These are phyloP conservation scores for Monilinia polystroma DNA, from an alignment of 2,329 filamentous ascomycete genomes.

Conservation along the genomic window DNA sequence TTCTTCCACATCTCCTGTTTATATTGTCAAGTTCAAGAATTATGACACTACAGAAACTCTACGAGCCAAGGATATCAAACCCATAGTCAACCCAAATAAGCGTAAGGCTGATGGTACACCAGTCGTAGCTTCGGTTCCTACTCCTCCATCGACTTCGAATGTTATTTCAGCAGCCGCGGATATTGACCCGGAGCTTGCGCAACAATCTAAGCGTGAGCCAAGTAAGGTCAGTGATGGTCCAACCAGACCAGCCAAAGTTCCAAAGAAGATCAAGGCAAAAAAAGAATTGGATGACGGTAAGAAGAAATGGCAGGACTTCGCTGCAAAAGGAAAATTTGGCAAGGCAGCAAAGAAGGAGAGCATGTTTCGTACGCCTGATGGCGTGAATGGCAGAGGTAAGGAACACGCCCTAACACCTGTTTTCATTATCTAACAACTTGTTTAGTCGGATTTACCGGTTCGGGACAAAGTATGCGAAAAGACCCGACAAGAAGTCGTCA, in stretches of 20 bases:
- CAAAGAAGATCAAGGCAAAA: conserved; percentile 87
- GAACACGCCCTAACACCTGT: conserved; percentile 32
- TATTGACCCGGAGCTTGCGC: conserved; percentile 63
- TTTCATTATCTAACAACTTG: conserved; percentile 37
- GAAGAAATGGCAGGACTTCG: conserved; percentile 93
- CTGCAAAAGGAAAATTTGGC: conserved; percentile 69
- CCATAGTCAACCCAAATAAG: conserved; percentile 70
- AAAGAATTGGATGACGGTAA: conserved; percentile 90
- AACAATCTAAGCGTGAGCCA: conserved; percentile 61
- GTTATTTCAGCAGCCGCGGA: conserved; percentile 46
- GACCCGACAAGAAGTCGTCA: conserved; percentile 80
- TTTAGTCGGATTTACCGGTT: conserved; percentile 91
- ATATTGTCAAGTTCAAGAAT: conserved; percentile 91
- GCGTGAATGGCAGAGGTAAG: conserved; percentile 79
- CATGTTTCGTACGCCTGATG: conserved; percentile 93
- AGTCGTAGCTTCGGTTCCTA: conserved; percentile 46
- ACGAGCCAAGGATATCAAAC: conserved; percentile 78
- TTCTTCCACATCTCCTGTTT: conserved; percentile 85
- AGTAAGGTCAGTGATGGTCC: conserved; percentile 61
- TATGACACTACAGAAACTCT: conserved; percentile 84
- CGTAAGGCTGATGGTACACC: conserved; percentile 80
- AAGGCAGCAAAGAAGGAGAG: conserved; percentile 79
- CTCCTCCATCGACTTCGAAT: conserved; percentile 43
- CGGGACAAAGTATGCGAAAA: conserved; percentile 93
- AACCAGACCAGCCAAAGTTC: conserved; percentile 62